Evolutionary conservation across 768 basidiomycete species (phyloP).

Genomic region (Omphalotus guepiniiformis): DNA sequence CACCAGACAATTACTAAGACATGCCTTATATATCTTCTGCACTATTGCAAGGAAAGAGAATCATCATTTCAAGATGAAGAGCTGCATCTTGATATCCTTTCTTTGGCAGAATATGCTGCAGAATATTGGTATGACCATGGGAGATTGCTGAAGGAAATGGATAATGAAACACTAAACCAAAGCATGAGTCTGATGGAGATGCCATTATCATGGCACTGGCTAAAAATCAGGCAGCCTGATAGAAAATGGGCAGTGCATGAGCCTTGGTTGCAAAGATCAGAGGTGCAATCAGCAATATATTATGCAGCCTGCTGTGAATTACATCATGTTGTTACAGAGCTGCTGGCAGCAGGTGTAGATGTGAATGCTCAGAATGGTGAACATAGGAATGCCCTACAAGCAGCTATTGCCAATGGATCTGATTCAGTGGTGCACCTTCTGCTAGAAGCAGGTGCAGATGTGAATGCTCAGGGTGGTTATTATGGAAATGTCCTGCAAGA

Average conservation of each 20-base stretch:
- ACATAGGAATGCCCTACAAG: slow-evolving; percentile 2
- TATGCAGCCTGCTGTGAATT: background rate
- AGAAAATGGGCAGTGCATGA: background rate
- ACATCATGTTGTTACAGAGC: background rate
- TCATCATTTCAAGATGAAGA: background rate
- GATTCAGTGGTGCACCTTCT: slow-evolving; percentile 1
- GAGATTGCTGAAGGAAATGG: background rate
- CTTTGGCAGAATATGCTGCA: background rate
- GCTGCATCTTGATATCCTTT: background rate
- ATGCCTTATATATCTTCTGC: background rate
- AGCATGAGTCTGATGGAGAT: background rate
- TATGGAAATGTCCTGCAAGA: slow-evolving; percentile 3
- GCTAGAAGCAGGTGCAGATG: slow-evolving; percentile 9
- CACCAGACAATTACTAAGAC: background rate
- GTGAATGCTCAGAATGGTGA: slow-evolving; percentile 8
- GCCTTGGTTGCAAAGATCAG: background rate
- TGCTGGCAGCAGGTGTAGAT: slow-evolving; percentile 5
- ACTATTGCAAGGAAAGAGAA: background rate
- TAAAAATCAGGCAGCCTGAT: background rate
- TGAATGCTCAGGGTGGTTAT: slow-evolving; percentile 8
- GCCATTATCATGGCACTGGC: background rate
- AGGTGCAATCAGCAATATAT: background rate
- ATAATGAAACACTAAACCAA: background rate
- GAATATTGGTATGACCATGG: background rate
- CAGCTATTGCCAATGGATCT: background rate